A percentile compares a stretch with the other conserved stretches of the same genome.
Evolutionary conservation across 2,329 filamentous ascomycete genomes (phyloP).

Genomic region (Fusarium nelsonii): DNA sequence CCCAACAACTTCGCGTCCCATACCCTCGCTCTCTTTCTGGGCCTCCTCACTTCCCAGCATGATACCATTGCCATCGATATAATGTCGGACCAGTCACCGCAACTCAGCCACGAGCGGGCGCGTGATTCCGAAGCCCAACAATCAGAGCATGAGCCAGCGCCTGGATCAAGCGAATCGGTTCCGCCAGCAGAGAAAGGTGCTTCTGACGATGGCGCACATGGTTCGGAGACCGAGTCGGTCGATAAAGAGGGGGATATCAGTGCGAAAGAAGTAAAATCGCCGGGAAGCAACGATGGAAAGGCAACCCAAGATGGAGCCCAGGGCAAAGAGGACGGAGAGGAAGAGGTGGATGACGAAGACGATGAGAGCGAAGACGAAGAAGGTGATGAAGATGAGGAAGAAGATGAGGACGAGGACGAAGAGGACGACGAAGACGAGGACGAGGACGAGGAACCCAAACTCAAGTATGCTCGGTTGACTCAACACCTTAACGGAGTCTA

Average conservation of each 20-base stretch:
- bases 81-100: constrained; percentile 60
- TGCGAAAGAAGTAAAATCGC: constrained; percentile 23
- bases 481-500: constrained; percentile 84
- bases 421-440: constrained; percentile 68
- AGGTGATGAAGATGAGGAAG: constrained; percentile 74
- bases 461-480: constrained; percentile 93
- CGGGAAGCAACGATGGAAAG: constrained; percentile 35
- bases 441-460: constrained; percentile 89
- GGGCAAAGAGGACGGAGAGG: constrained; percentile 27
- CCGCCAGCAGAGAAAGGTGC: constrained; percentile 13
- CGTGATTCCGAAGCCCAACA: constrained; percentile 34
- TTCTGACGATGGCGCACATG: constrained; percentile 46
- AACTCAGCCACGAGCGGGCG: constrained; percentile 48
- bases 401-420: constrained; percentile 69
- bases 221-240: constrained; percentile 53
- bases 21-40: constrained; percentile 23
- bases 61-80: constrained; percentile 47
- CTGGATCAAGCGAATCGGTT: constrained; percentile 22
- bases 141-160: constrained; percentile 34
- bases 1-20: constrained; percentile 26
- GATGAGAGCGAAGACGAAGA: constrained; percentile 60
- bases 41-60: constrained; percentile 46
- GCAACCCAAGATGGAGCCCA: constrained; percentile 36
- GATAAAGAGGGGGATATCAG: background rate
- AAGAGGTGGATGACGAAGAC: constrained; percentile 44